A percentile compares a stretch with the other conserved stretches of the same genome.
phyloP scores from a whole-genome alignment of 805 yeast species.

The Komagataella mondaviorum region DNA sequence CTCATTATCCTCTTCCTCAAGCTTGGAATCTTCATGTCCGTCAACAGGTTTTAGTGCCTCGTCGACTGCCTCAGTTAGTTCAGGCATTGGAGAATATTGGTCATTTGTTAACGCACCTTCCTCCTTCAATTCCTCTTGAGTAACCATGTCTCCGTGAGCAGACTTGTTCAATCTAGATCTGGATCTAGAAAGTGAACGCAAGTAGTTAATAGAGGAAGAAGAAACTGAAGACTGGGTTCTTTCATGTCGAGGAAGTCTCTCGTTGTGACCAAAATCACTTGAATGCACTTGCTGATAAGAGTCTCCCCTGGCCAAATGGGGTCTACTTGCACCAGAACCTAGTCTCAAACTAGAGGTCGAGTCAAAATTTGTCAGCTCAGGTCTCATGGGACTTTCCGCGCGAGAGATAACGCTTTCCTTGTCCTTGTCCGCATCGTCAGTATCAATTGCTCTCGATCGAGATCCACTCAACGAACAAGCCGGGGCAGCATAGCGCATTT shows the following conservation, averaged over 20 bases:
- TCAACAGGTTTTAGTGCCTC: slow-evolving; percentile 24
- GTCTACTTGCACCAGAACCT: slow-evolving; percentile 14
- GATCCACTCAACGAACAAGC: background rate
- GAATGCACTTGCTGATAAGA: slow-evolving; percentile 48
- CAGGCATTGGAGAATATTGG: slow-evolving; percentile 30
- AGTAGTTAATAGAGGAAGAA: slow-evolving; percentile 34
- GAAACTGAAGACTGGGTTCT: slow-evolving; percentile 13
- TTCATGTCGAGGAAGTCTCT: slow-evolving; percentile 24
- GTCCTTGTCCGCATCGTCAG: background rate
- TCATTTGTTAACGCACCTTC: slow-evolving; percentile 50
- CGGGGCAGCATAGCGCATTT: background rate
- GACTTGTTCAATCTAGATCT: slow-evolving; percentile 31
- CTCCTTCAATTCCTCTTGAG: slow-evolving; percentile 28
- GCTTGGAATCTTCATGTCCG: slow-evolving; percentile 7
- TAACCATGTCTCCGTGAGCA: slow-evolving; percentile 8
- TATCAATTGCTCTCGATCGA: background rate
- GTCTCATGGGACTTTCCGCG: background rate
- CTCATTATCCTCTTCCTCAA: slow-evolving; percentile 6
- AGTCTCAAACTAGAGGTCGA: background rate
- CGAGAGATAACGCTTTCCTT: background rate
- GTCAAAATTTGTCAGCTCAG: background rate
- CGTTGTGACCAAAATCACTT: slow-evolving; percentile 24
- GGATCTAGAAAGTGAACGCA: slow-evolving; percentile 55
- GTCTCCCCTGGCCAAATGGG: slow-evolving; percentile 70
- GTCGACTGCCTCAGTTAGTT: slow-evolving; percentile 34